Base-by-base conservation (phyloP, 345 rosid species). In the Hibiscus trionum region DNA sequence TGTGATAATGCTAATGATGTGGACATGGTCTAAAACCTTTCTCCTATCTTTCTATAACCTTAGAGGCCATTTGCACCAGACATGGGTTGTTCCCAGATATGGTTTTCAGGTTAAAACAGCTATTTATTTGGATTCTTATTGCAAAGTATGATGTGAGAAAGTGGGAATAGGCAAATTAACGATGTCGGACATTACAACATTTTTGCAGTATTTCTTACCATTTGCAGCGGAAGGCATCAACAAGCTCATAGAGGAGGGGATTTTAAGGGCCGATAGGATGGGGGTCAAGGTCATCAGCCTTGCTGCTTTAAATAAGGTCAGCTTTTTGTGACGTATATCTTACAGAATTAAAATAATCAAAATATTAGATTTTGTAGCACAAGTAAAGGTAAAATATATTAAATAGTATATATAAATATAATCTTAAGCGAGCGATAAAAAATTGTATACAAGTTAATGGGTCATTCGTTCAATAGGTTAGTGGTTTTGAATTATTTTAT, bases 201-300 rank as follows among this genome's bases (percentile, higher is more conserved):
- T 46, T 79, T 21, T 21, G 88, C 88, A 96, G 99, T 96, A 96
- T 73, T 96, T 96, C 83, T 85, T 96, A 81, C 98, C 99, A 56
- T 91, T 93, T 86, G 91, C 98, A 17, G 81, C 80, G 37, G 82
- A 85, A 24, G 99, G 98, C 2, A 96, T 93, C 50, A 96, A 96
- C 80, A 80, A 86, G 46, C 87, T 76, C 8, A 96, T 96, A 4
- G 99, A 96, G 73, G 78, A 72, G 47, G 98, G 97, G 37, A 96
- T 96, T 49, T 77, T 96, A 4, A 84, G 74, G 53, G 99, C 98
- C 7, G 91, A 96, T 78, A 83, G 78, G 73, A 63, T 86, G 55
- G 99, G 99, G 39, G 90, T 96, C 17, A 91, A 91, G 79, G 96
- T 96, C 77, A 85, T 96, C 72, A 93, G 99, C 83, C 92, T 96